phyloP scores from a whole-genome alignment of 192 early-diverging fungal genomes.

The Coemansia sp. region DNA sequence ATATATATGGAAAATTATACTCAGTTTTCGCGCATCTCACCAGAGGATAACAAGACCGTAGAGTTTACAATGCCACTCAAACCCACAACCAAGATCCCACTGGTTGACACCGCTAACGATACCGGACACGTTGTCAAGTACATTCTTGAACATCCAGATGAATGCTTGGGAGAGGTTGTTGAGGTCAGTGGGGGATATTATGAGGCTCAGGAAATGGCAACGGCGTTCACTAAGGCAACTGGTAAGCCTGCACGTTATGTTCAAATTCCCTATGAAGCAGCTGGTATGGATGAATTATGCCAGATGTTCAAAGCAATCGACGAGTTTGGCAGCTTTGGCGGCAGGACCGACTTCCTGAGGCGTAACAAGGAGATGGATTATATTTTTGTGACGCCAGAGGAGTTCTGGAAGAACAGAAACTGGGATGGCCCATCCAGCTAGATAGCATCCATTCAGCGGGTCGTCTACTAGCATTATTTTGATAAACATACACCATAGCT shows the following conservation, averaged over 20 bases:
- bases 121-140: slow-evolving; percentile 31
- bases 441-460: not conserved
- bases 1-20: slow-evolving; percentile 44
- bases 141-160: slow-evolving; percentile 30
- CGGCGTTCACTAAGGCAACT: slow-evolving; percentile 36
- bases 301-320: slow-evolving; percentile 28
- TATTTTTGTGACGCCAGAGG: slow-evolving; percentile 20
- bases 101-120: slow-evolving; percentile 38
- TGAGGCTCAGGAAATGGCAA: slow-evolving; percentile 32
- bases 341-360: slow-evolving; percentile 30
- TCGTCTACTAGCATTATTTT: not conserved
- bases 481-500: not conserved
- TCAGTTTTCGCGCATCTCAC: slow-evolving; percentile 24
- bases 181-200: slow-evolving; percentile 34
- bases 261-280: slow-evolving; percentile 17
- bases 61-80: slow-evolving; percentile 32
- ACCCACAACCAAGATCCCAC: slow-evolving; percentile 22
- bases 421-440: slow-evolving; percentile 55
- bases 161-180: slow-evolving; percentile 14
- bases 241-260: slow-evolving; percentile 35
- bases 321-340: slow-evolving; percentile 31
- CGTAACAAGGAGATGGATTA: slow-evolving; percentile 23
- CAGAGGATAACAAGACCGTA: slow-evolving; percentile 30
- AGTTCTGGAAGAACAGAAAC: slow-evolving; percentile 36
- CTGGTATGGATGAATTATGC: slow-evolving; percentile 9